Base-by-base conservation (phyloP, 2,329 filamentous ascomycete genomes). In the Fusarium buxicola region DNA sequence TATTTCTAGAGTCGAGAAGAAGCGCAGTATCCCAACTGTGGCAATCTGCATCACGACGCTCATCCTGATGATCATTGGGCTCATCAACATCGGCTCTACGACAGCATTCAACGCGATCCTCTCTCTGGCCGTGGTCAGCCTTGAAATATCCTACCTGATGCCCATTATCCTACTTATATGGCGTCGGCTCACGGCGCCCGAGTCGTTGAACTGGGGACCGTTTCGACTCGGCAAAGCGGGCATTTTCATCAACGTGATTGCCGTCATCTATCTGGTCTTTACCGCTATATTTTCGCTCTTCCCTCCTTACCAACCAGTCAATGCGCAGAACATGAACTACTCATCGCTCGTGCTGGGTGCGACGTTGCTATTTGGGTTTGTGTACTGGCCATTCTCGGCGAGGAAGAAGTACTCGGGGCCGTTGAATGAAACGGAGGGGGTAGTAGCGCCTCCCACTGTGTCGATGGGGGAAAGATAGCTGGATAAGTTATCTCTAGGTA, bases 71-170 rank as follows among this genome's bases (percentile, higher is more conserved):
- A 31, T 68, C 2, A 35, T 68, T 1, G 60, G 65, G 7, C 65
- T 68, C 4, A 63, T 68, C 50, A 68, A 68, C 15, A 66, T 68
- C 4, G 65, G 63, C 4, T 68, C 65, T 1, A 66, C 65, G 1
- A 68, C 65, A 1, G 65, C 65, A 3, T 64, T 68, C 43, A 68
- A 66, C 15, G 65, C 65, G 1, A 51, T 68, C 2, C 45, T 68
- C 1, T 68, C 64, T 1, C 38, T 68, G 2, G 53, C 65, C 2
- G 53, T 66, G 0, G 56, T 68, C 1, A 49, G 61, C 6, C 25
- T 69, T 2, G 48, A 66, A 21, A 30, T 56, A 5, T 69, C 66
- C 0, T 68, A 68, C 21, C 39, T 68, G 3, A 32, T 55, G 8
- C 61, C 65, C 0, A 55, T 68, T 12, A 8, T 53, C 3, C 11